phyloP scores from a whole-genome alignment of 768 basidiomycete genomes.

The Tremella yokohamensis region DNA sequence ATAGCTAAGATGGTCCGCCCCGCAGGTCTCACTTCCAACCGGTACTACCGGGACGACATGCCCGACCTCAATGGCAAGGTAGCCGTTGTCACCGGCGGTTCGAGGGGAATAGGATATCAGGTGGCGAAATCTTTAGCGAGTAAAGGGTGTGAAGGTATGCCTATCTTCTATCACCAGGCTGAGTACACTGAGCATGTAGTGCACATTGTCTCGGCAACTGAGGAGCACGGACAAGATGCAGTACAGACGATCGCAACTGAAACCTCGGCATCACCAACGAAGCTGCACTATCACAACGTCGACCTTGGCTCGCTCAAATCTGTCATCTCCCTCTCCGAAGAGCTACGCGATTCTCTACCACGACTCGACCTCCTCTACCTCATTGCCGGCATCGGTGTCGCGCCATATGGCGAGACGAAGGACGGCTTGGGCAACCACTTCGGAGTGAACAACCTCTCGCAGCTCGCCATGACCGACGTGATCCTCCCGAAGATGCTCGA shows the following conservation, averaged over 20 bases:
- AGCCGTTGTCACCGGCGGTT: conserved; percentile 58
- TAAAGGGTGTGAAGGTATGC: conserved; percentile 32
- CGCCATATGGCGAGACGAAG: conserved; percentile 42
- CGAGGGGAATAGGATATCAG: conserved; percentile 42
- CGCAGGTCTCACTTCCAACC: conserved; percentile 45
- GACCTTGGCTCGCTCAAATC: conserved; percentile 39
- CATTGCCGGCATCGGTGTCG: conserved; percentile 50
- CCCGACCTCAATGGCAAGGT: conserved; percentile 57
- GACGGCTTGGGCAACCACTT: conserved; percentile 47
- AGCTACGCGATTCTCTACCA: conserved; percentile 24
- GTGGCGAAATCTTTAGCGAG: conserved; percentile 35
- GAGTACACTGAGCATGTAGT: conserved; percentile 19
- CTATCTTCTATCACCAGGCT: background rate
- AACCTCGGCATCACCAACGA: conserved; percentile 11
- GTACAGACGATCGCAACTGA: conserved; percentile 27
- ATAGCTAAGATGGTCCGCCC: conserved; percentile 29
- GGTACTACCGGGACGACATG: conserved; percentile 52
- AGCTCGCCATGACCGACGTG: conserved; percentile 35
- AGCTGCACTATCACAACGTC: conserved; percentile 32
- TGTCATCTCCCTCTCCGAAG: conserved; percentile 26
- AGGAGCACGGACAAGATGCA: conserved; percentile 42
- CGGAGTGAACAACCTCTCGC: conserved; percentile 45
- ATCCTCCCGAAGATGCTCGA: conserved; percentile 41
- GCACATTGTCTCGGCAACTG: conserved; percentile 42
- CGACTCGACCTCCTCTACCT: conserved; percentile 40